Evolutionary conservation across 257 asterid species (phyloP).

Genomic region (Parsonsia alboflavescens): DNA sequence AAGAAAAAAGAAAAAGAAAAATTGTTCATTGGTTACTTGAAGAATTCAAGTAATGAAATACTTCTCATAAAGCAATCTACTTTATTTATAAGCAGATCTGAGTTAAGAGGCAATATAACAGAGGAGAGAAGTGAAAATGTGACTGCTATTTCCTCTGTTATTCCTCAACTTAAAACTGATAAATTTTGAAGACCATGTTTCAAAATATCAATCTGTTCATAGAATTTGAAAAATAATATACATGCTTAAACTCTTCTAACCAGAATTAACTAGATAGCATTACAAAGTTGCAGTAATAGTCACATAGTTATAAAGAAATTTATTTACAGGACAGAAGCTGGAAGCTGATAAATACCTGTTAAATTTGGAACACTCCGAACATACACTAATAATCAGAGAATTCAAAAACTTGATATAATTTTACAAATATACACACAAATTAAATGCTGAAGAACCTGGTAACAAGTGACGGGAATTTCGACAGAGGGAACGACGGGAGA

Average conservation of each 20-base stretch:
- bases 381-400: background rate
- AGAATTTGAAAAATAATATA: too few species aligned
- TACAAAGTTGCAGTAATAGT: too few species aligned
- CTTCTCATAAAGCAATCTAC: background rate
- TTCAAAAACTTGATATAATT: background rate
- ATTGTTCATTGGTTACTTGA: background rate
- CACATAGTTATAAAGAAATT: background rate
- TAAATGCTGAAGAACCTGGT: slow-evolving; percentile 46
- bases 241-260: background rate
- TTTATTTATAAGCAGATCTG: background rate
- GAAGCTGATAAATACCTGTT: background rate
- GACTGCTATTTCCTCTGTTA: background rate
- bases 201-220: too few species aligned
- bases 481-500: slow-evolving; percentile 24
- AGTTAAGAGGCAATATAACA: background rate
- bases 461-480: slow-evolving; percentile 91
- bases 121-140: background rate
- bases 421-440: too few species aligned
- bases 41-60: background rate
- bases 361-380: background rate
- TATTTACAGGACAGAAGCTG: background rate
- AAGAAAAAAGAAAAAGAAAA: background rate
- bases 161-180: too few species aligned
- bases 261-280: background rate
- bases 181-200: too few species aligned